Evolutionary conservation across 495 filamentous ascomycete species (phyloP).

Genomic region (Evernia prunastri): DNA sequence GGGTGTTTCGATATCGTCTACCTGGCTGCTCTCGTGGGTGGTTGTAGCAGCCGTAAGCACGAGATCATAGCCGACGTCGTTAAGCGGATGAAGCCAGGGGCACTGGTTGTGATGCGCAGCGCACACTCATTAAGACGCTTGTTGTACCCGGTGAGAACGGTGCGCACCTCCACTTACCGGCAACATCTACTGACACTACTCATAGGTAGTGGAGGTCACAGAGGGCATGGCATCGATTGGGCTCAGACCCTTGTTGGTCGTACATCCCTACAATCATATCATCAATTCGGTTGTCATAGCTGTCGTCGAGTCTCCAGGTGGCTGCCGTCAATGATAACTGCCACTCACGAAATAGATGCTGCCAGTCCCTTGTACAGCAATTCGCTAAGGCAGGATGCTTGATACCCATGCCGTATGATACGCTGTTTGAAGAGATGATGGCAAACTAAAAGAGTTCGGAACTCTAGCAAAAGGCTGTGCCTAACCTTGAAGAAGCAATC

Average conservation of each 20-base stretch:
- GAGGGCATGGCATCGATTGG: conserved; percentile 17
- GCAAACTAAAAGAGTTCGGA: background rate
- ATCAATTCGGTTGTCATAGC: conserved; percentile 40
- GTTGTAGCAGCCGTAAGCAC: conserved; percentile 32
- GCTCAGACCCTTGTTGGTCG: conserved; percentile 32
- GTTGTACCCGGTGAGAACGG: conserved; percentile 39
- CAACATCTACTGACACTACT: conserved; percentile 1
- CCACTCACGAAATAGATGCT: background rate
- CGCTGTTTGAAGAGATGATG: background rate
- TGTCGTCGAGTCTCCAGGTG: conserved; percentile 8
- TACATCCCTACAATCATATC: conserved; percentile 40
- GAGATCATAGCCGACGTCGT: conserved; percentile 31
- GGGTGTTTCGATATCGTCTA: conserved; percentile 37
- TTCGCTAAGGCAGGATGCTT: background rate
- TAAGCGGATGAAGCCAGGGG: conserved; percentile 32
- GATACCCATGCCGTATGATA: background rate
- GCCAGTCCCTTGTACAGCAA: background rate
- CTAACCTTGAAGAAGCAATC: background rate
- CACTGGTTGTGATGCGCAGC: conserved; percentile 38
- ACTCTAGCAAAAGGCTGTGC: background rate
- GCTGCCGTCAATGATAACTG: background rate
- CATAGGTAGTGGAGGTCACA: conserved; percentile 28
- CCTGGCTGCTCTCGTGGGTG: conserved; percentile 42
- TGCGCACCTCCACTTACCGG: background rate
- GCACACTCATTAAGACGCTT: conserved; percentile 37